phyloP scores from a whole-genome alignment of 805 yeast genomes.

The Yarrowia keelungensis region DNA sequence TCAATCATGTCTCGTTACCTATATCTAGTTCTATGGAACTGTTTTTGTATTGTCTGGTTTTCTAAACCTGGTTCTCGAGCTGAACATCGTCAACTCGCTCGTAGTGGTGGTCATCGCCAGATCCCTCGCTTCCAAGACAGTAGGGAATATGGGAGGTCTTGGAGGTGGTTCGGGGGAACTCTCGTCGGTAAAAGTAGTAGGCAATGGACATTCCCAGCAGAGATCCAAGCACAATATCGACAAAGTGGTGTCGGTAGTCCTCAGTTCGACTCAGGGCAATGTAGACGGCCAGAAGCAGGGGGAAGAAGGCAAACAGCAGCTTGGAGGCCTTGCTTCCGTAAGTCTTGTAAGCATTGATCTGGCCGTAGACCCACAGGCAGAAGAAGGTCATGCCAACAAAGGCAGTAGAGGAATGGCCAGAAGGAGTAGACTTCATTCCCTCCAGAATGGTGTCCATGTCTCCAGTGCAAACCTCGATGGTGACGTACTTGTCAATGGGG shows the following conservation, averaged over 20 bases:
- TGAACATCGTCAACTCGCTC: constrained; percentile 37
- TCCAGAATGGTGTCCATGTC: constrained; percentile 51
- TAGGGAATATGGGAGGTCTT: constrained; percentile 30
- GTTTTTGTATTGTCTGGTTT: background rate
- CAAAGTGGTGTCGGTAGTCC: constrained; percentile 92
- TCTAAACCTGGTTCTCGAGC: constrained; percentile 33
- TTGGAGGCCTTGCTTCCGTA: constrained; percentile 31
- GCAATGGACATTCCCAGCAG: constrained; percentile 69
- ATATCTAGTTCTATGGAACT: constrained; percentile 4
- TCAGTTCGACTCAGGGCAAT: constrained; percentile 85
- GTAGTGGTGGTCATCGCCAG: constrained; percentile 27
- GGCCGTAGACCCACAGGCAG: constrained; percentile 59
- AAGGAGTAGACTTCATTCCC: constrained; percentile 64
- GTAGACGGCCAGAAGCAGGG: constrained; percentile 67
- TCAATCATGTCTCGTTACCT: constrained; percentile 13
- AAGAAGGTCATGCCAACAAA: constrained; percentile 59
- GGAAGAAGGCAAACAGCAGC: constrained; percentile 41
- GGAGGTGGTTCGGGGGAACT: constrained; percentile 31
- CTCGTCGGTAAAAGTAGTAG: constrained; percentile 56
- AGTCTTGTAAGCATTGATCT: constrained; percentile 42
- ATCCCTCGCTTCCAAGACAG: constrained; percentile 33
- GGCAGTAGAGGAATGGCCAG: constrained; percentile 64
- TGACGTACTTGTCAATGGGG: constrained; percentile 52
- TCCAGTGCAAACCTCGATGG: constrained; percentile 51
- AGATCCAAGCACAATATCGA: constrained; percentile 81